Evolutionary conservation across 768 basidiomycete genomes (phyloP).

Genomic region (Coprinopsis sp.): DNA sequence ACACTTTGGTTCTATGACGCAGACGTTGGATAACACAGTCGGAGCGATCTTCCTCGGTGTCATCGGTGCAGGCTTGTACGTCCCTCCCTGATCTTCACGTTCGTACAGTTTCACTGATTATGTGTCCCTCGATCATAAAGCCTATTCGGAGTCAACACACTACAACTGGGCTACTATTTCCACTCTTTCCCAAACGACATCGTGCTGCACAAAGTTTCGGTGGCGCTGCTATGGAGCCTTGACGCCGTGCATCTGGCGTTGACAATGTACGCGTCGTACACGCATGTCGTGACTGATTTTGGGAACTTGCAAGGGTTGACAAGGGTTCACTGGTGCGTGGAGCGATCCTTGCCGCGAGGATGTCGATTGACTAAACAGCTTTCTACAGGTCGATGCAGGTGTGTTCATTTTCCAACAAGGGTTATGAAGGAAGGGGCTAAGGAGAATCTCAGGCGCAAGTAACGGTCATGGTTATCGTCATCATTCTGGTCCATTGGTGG

Average conservation of each 20-base stretch:
- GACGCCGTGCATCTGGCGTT: constrained; percentile 32
- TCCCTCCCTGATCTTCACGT: neutral
- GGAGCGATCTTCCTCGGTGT: constrained; percentile 35
- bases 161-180: constrained; percentile 38
- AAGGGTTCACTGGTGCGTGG: constrained; percentile 27
- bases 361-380: neutral
- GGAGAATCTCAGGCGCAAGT: constrained; percentile 32
- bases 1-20: constrained; percentile 22
- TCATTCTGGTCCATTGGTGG: constrained; percentile 41
- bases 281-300: constrained; percentile 33
- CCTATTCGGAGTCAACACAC: constrained; percentile 35
- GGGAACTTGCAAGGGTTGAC: constrained; percentile 23
- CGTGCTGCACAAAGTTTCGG: constrained; percentile 31
- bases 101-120: neutral
- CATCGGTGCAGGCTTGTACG: constrained; percentile 31
- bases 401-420: neutral
- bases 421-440: neutral
- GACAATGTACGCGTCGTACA: constrained; percentile 31
- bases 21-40: constrained; percentile 35
- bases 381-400: constrained; percentile 31
- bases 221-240: constrained; percentile 31
- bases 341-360: neutral
- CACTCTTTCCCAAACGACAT: constrained; percentile 34
- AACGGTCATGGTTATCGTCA: constrained; percentile 38
- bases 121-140: constrained; percentile 15